Conservation (phyloP, 805 yeast genomes). For the Helenozyma rhizophorensis region DNA sequence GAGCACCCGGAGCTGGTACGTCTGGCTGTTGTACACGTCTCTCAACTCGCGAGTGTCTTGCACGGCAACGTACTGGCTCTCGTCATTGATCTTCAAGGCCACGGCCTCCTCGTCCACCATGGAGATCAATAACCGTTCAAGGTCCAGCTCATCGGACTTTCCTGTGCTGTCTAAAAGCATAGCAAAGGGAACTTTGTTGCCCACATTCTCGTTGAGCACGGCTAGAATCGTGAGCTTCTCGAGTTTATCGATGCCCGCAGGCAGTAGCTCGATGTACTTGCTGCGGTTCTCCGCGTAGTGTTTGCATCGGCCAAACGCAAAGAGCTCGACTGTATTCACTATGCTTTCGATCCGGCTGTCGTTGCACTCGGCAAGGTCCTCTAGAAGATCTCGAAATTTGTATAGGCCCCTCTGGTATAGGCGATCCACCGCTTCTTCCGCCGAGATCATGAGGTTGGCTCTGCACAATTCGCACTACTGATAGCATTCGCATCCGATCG, state of each 20-base stretch:
- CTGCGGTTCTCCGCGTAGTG: conserved; percentile 19
- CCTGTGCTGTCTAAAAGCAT: conserved; percentile 9
- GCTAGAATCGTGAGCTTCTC: conserved; percentile 25
- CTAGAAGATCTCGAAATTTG: conserved; percentile 6
- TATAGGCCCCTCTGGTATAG: conserved; percentile 1
- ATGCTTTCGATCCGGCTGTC: neutral
- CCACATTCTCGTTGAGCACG: conserved; percentile 20
- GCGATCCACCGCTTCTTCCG: neutral
- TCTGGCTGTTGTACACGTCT: conserved; percentile 28
- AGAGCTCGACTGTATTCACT: conserved; percentile 32
- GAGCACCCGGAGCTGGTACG: conserved; percentile 21
- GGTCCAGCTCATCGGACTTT: conserved; percentile 1
- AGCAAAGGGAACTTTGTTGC: conserved; percentile 13
- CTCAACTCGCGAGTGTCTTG: conserved; percentile 18
- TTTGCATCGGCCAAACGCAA: conserved; percentile 31
- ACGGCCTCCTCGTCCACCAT: conserved; percentile 23
- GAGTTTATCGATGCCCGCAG: conserved; percentile 18
- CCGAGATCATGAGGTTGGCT: neutral
- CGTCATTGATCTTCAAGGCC: conserved; percentile 27
- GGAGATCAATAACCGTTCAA: conserved; percentile 21
- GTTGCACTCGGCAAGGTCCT: neutral
- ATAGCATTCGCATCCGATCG: conserved; percentile 1
- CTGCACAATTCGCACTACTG: too few relatives aligned
- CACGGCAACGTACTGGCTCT: conserved; percentile 13
- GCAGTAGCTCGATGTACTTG: conserved; percentile 14